Evolutionary conservation across 2,329 filamentous ascomycete genomes (phyloP), one percentile per base, ranked within the genome.

Genomic region (Aspergillaceae sp.): DNA sequence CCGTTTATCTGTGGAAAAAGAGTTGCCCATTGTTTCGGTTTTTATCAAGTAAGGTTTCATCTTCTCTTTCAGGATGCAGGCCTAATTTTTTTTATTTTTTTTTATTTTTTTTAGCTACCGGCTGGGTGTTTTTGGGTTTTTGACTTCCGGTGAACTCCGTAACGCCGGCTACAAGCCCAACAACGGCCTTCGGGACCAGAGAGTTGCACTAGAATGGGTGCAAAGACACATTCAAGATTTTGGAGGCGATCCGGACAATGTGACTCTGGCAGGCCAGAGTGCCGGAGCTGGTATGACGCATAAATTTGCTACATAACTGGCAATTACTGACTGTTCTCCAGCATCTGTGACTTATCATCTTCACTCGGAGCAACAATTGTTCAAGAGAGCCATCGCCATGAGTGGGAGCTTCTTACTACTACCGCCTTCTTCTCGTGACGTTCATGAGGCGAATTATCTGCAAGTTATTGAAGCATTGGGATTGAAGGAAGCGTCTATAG

Each of bases 171-270:
- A 68, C 44, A 66, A 66, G 27, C 56, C 67, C 1, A 76, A 76
- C 51, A 70, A 71, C 49, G 70, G 68, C 0, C 57, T 76, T 2
- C 54, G 65, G 28, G 74, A 82, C 53, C 77, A 80, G 47, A 53
- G 58, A n/a, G 60, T 64, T 9, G 63, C 61, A 3, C 53, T 71
- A 9, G 52, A 61, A 47, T 72, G 69, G 68, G 61, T 71, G 5
- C 58, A 61, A 7, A 61, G 62, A 29, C 61, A 72, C 48, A 71
- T 72, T 32, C 52, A 46, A 4, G 63, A 62, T 19, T 72, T 72
- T 51, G 68, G 68, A 4, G 69, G 69, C 10, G 68, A 71, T 45
- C 60, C 65, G 4, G 56, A 62, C 0, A 64, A 66, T 42, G 60
- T 72, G 40, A 65, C 62, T 34, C 49, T 67, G 10, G 72, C 70